Percentiles rank a stretch among this genome's conserved stretches.
These are phyloP conservation scores for Laguncularia racemosa DNA, from an alignment of 345 rosid genomes.

Conservation along the genomic window DNA sequence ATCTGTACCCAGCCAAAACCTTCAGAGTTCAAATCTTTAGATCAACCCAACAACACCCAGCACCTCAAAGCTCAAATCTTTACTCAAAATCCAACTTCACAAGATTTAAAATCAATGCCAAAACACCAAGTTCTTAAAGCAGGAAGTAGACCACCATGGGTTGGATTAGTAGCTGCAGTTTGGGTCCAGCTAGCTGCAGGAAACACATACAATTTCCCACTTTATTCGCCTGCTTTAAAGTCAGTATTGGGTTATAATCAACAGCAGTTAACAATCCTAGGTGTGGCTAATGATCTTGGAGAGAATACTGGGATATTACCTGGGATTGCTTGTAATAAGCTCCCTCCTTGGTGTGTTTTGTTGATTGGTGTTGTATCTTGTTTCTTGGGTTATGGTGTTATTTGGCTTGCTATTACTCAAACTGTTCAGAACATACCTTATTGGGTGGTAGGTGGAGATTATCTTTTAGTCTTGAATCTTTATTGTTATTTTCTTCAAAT, in stretches of 20 bases:
- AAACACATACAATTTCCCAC: conserved; percentile 63
- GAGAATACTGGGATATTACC: conserved; percentile 82
- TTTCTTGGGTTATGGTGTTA: conserved; percentile 80
- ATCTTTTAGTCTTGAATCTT: neutral
- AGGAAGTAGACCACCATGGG: conserved; percentile 97
- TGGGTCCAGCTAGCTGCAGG: conserved; percentile 84
- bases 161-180: conserved; percentile 84
- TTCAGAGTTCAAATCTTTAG: too few relatives aligned
- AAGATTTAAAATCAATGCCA: neutral
- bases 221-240: conserved; percentile 68
- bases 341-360: conserved; percentile 86
- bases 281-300: conserved; percentile 92
- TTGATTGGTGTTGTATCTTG: conserved; percentile 56
- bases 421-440: conserved; percentile 59
- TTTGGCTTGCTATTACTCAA: conserved; percentile 73
- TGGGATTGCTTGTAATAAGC: conserved; percentile 81
- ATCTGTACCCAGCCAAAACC: too few relatives aligned
- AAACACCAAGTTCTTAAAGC: conserved; percentile 35
- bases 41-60: neutral
- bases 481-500: neutral
- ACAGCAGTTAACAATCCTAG: conserved; percentile 76
- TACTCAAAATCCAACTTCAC: neutral
- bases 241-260: conserved; percentile 71
- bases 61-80: conserved; percentile 3
- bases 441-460: conserved; percentile 55